Evolutionary conservation across 306 rosid species (phyloP), one percentile per base, ranked within the genome.

Genomic region (Rubus idaeus): DNA sequence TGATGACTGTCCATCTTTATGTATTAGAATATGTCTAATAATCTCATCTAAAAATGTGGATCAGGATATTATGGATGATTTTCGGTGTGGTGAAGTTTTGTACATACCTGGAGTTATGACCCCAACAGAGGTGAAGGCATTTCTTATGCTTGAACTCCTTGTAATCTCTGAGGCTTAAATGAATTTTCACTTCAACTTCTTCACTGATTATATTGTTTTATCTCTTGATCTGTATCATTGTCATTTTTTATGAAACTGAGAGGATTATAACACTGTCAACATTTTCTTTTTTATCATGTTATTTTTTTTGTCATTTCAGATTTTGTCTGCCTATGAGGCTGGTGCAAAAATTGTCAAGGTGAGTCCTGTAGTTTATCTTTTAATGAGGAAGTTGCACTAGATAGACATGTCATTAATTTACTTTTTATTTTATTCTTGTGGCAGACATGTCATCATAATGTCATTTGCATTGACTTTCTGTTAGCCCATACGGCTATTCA

Each of bases 51-150:
- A 44, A 4, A 73, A 70, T 16, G n/a, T 76, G 69, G 71, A 18
- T 67, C 91, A 94, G 98, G 92, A 86, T 79, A 87, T 91, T 57
- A 73, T 89, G 94, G 82, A 81, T 73, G 80, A 76, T 77, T 70
- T 78, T 68, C 78, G 21, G 68, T 68, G 72, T 77, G 51, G 75
- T 73, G 98, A 89, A 44, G 68, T 86, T 80, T 76, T 94, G 75
- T 94, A 91, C 74, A 91, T 91, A 76, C 98, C 98, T 10, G 98
- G 98, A 39, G 83, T 86, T 70, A 91, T 94, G 98, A 94, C 94
- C 80, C 98, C 98, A 83, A 90, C 98, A 40, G 97, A 94, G 90
- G 98, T 94, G 84, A 86, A 89, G n/a, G 44, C 61, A 74, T 35
- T 49, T 74, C 75, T 73, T 82, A 37, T 20, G 23, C 60, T 39